These are phyloP conservation scores for Rugonectria rugulosa DNA, from an alignment of 2,329 filamentous ascomycete genomes.

Conservation along the genomic window DNA sequence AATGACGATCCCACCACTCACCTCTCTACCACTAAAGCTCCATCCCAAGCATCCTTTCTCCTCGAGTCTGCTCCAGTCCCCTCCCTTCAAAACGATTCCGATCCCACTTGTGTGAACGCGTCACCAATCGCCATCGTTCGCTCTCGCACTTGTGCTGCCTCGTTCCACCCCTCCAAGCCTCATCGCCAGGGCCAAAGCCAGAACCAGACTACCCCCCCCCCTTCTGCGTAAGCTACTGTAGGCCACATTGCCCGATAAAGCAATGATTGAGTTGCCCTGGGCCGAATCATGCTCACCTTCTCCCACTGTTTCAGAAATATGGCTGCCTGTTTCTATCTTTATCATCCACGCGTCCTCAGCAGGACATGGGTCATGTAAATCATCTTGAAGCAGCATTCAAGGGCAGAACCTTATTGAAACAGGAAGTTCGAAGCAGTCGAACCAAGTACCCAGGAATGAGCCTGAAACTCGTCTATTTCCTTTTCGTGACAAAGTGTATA, in stretches of 20 bases:
- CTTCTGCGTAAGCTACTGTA: background rate
- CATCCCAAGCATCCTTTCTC: background rate
- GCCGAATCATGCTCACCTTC: background rate
- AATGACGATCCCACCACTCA: no score
- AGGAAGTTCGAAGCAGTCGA: no score
- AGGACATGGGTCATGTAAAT: background rate
- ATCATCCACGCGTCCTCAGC: background rate
- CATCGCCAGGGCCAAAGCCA: no score
- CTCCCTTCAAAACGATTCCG: background rate
- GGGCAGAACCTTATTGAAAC: no score
- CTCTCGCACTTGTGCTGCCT: background rate
- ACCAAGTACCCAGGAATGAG: no score
- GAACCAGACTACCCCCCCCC: background rate
- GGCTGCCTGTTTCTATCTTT: background rate
- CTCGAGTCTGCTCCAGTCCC: background rate
- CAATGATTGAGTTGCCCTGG: background rate
- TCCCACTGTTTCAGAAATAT: background rate
- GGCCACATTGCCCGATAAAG: background rate
- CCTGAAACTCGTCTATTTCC: background rate
- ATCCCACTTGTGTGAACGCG: background rate
- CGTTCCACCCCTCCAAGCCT: background rate
- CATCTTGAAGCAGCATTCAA: background rate
- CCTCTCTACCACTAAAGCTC: constrained; percentile 27
- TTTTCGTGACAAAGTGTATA: constrained; percentile 3
- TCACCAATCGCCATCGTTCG: constrained; percentile 7